Evolutionary conservation across 2,329 filamentous ascomycete genomes (phyloP).

Genomic region (Colletotrichum tofieldiae): DNA sequence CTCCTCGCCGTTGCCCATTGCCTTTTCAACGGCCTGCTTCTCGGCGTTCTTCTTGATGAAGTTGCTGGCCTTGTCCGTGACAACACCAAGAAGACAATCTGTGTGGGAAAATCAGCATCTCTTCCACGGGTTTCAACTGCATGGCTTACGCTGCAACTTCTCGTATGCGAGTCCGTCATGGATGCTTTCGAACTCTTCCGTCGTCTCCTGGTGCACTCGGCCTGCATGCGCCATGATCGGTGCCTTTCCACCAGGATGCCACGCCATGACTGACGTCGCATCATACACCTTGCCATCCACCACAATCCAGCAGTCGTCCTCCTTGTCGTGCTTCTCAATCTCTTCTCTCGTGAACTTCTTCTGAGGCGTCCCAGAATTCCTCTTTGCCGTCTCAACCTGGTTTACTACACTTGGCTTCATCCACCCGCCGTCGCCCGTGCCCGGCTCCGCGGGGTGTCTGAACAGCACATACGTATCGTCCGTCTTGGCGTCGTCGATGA

Average conservation of each 20-base stretch:
- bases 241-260: constrained; percentile 66
- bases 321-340: constrained; percentile 65
- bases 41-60: constrained; percentile 63
- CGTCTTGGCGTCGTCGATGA: constrained; percentile 53
- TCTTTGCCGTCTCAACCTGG: constrained; percentile 60
- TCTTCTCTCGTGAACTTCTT: constrained; percentile 69
- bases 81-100: constrained; percentile 65
- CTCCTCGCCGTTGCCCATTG: constrained; percentile 47
- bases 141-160: constrained; percentile 59
- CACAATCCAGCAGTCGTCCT: constrained; percentile 68
- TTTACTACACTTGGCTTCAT: constrained; percentile 64
- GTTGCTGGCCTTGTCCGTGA: constrained; percentile 64
- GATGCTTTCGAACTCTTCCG: constrained; percentile 64
- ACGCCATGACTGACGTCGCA: constrained; percentile 61
- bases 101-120: constrained; percentile 43
- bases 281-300: constrained; percentile 68
- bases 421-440: constrained; percentile 62
- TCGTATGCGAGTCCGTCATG: constrained; percentile 67
- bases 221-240: constrained; percentile 66
- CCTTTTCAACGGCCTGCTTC: constrained; percentile 55
- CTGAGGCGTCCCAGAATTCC: constrained; percentile 59
- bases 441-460: constrained; percentile 63
- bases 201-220: constrained; percentile 64
- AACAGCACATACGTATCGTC: constrained; percentile 55
- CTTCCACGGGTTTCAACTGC: background rate